Conservation (phyloP, 225 moss, liverwort and hornwort genomes). For the Asterella californica region DNA sequence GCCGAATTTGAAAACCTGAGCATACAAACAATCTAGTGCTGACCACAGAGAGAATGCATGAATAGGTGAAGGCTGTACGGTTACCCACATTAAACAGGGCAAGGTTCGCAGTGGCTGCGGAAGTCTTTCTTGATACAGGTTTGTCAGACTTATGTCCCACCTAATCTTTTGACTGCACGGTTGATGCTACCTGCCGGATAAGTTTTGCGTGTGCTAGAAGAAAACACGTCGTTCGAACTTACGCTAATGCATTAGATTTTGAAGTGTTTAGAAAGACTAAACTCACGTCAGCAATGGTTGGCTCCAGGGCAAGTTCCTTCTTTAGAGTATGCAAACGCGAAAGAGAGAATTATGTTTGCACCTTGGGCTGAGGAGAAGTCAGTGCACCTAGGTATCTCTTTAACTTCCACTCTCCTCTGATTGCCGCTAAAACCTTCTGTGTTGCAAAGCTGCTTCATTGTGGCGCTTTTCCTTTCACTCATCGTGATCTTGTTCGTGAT, state of each 20-base stretch:
- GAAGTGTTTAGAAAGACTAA: background rate
- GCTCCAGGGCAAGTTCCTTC: conserved; percentile 78
- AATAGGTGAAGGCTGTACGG: conserved; percentile 89
- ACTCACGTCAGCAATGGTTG: background rate
- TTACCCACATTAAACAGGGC: conserved; percentile 87
- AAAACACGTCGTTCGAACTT: background rate
- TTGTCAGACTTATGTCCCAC: background rate
- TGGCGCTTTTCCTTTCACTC: background rate
- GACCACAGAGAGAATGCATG: conserved; percentile 12
- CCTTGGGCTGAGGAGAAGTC: conserved; percentile 90
- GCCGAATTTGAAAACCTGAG: background rate
- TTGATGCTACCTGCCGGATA: background rate
- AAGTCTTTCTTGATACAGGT: conserved; percentile 89
- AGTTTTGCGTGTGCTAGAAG: background rate
- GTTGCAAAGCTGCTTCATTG: background rate
- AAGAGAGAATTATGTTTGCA: conserved; percentile 68
- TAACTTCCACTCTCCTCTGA: background rate
- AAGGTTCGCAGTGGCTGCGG: conserved; percentile 89
- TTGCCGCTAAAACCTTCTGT: background rate
- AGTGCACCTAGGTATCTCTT: conserved; percentile 65
- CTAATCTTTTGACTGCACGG: background rate
- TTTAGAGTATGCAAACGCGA: conserved; percentile 75
- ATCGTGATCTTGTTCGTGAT: background rate
- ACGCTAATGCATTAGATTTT: background rate
- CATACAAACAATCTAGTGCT: background rate